Conservation (phyloP, 1,139 yeast genomes). For the Taphrina wiesneri region DNA sequence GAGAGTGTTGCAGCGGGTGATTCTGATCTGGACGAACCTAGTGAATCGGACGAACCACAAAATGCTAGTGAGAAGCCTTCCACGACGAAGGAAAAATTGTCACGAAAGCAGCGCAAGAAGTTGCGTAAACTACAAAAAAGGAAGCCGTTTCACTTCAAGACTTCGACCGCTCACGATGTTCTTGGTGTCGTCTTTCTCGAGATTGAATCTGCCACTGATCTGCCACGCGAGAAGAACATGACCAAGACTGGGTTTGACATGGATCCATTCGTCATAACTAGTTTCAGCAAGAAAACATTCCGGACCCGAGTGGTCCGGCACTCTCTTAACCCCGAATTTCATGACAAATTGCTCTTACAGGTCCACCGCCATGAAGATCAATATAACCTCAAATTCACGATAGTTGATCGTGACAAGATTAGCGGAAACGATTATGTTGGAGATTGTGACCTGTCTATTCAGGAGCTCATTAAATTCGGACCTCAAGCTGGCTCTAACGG, state of each 20-base stretch:
- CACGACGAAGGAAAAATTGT: background rate
- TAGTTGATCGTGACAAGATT: conserved; percentile 80
- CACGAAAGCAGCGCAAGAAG: conserved; percentile 10
- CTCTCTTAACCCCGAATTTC: conserved; percentile 76
- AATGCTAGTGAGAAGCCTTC: background rate
- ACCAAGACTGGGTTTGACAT: conserved; percentile 79
- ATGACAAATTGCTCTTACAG: conserved; percentile 79
- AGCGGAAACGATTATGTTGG: conserved; percentile 85
- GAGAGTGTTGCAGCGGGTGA: conserved; percentile 12
- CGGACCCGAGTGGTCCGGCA: conserved; percentile 86
- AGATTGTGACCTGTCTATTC: conserved; percentile 56
- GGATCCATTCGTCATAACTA: conserved; percentile 93
- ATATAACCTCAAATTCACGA: conserved; percentile 66
- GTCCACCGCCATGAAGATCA: conserved; percentile 64
- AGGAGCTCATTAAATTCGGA: conserved; percentile 51
- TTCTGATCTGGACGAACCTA: conserved; percentile 18
- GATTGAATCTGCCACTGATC: conserved; percentile 65
- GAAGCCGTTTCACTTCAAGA: conserved; percentile 29
- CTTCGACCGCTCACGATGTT: conserved; percentile 45
- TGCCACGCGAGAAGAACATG: conserved; percentile 63
- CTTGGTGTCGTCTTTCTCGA: conserved; percentile 77
- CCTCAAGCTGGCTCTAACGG: conserved; percentile 44
- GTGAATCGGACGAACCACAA: background rate
- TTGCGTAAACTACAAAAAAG: conserved; percentile 11
- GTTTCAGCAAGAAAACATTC: conserved; percentile 85